Percentiles rank a stretch among this genome's conserved stretches.
phyloP scores from a whole-genome alignment of 345 rosid species.

The Arabis hirsuta region DNA sequence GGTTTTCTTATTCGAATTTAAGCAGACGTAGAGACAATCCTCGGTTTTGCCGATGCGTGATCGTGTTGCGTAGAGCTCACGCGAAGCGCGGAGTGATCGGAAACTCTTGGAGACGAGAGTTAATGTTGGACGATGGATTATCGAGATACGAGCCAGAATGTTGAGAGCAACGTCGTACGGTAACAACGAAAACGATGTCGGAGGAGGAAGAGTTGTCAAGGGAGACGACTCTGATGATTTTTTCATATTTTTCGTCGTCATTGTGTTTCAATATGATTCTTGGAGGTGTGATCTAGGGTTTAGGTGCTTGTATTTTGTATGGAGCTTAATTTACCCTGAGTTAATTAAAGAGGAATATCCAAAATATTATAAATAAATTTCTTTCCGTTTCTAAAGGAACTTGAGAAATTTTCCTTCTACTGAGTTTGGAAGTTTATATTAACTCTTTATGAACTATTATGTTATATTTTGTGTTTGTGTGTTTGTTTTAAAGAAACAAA shows the following conservation, averaged over 20 bases:
- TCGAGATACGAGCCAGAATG: conserved; percentile 62
- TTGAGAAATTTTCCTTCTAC: no score
- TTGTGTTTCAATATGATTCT: no score
- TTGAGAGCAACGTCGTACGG: conserved; percentile 63
- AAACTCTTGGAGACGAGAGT: conserved; percentile 60
- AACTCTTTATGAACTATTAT: no score
- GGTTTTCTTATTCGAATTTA: background rate
- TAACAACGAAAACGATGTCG: conserved; percentile 50
- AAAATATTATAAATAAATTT: no score
- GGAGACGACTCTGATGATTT: background rate
- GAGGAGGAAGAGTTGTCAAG: background rate
- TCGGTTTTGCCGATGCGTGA: background rate
- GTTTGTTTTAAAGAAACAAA: no score
- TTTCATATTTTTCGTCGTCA: background rate
- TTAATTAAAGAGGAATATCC: no score
- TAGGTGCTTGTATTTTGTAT: no score
- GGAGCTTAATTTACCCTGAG: no score
- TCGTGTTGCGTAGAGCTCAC: conserved; percentile 57
- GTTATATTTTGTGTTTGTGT: no score
- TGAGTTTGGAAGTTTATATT: no score
- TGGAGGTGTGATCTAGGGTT: no score
- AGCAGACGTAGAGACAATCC: conserved; percentile 26
- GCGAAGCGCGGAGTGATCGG: conserved; percentile 53
- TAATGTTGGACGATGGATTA: conserved; percentile 55
- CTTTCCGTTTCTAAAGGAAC: no score